Percentiles rank a stretch among this genome's conserved stretches.
phyloP scores from a whole-genome alignment of 2,329 filamentous ascomycete species.

The Tolypocladium ophioglossoides region DNA sequence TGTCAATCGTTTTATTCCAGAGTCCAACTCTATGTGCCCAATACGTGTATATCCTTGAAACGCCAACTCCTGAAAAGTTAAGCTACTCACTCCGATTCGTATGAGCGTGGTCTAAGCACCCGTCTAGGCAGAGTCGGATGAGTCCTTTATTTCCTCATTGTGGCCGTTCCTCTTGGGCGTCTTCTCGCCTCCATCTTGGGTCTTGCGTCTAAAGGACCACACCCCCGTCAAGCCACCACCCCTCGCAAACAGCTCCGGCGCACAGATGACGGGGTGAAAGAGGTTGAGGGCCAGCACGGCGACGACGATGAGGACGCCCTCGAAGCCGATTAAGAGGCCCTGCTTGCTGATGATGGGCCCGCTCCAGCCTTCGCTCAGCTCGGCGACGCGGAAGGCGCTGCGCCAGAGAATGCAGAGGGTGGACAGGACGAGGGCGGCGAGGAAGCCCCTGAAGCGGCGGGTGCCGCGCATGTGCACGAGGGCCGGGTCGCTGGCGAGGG shows the following conservation, averaged over 20 bases:
- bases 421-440: slow-evolving; percentile 42
- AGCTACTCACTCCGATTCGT: background rate
- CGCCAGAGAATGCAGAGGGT: slow-evolving; percentile 55
- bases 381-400: slow-evolving; percentile 54
- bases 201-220: slow-evolving; percentile 10
- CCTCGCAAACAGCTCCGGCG: slow-evolving; percentile 15
- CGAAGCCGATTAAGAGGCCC: slow-evolving; percentile 45
- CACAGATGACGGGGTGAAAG: slow-evolving; percentile 19
- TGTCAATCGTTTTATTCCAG: background rate
- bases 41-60: background rate
- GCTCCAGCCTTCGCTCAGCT: slow-evolving; percentile 53
- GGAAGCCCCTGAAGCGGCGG: slow-evolving; percentile 40
- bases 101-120: background rate
- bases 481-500: slow-evolving; percentile 13
- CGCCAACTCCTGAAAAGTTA: background rate
- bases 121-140: background rate
- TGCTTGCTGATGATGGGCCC: slow-evolving; percentile 46
- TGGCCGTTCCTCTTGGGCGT: background rate
- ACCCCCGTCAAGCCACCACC: slow-evolving; percentile 14
- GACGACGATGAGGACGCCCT: slow-evolving; percentile 41
- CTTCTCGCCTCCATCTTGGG: background rate
- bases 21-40: background rate
- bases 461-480: slow-evolving; percentile 27
- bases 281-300: slow-evolving; percentile 34
- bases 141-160: background rate